phyloP scores from a whole-genome alignment of 1,139 yeast genomes.

The Diutina rugosa region DNA sequence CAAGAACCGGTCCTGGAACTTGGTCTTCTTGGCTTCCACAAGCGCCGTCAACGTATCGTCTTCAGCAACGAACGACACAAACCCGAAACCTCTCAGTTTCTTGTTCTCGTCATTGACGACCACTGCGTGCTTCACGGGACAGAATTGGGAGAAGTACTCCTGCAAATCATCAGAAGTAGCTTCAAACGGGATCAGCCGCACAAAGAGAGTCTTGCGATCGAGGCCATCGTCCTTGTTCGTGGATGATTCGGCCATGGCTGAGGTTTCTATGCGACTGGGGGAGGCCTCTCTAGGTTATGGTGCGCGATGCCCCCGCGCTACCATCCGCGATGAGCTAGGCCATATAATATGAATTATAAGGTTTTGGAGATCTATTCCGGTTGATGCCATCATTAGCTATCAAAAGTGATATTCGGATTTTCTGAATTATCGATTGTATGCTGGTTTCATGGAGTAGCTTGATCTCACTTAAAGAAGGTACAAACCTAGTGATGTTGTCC shows the following conservation, averaged over 20 bases:
- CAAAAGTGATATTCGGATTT: no score
- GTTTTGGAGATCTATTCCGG: no score
- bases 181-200: constrained; percentile 67
- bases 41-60: constrained; percentile 79
- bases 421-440: no score
- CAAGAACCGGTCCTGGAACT: constrained; percentile 53
- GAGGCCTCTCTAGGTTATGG: not conserved
- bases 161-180: constrained; percentile 75
- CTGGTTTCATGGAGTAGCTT: no score
- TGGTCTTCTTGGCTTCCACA: constrained; percentile 49
- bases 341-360: not conserved
- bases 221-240: constrained; percentile 19
- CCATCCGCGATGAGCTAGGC: not conserved
- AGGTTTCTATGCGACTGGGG: not conserved
- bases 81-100: constrained; percentile 86
- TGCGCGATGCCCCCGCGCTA: not conserved
- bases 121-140: constrained; percentile 92
- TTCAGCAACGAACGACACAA: constrained; percentile 77
- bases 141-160: constrained; percentile 78
- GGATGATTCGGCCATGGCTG: not conserved
- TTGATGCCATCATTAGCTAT: no score
- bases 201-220: constrained; percentile 63
- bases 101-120: constrained; percentile 71
- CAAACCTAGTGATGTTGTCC: not conserved
- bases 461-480: no score